Evolutionary conservation across 345 rosid genomes (phyloP), one percentile per base, ranked within the genome.

Genomic region (Mallotus nudiflorus): DNA sequence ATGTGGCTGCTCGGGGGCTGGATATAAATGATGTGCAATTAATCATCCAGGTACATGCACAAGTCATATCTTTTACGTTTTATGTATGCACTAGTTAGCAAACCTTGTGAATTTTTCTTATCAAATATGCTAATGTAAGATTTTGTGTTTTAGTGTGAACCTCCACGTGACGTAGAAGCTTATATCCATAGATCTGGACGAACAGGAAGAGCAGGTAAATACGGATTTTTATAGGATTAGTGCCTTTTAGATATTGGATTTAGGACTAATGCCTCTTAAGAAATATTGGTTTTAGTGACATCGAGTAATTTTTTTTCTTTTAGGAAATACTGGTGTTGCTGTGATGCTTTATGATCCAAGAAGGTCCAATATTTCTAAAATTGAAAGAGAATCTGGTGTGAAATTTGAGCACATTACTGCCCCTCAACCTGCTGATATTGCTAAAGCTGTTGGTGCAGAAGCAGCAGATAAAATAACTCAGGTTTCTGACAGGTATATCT

Each of bases 141-240:
- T 11, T 63, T 56, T 63, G 16, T 74, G 19, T 71, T 82, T 25
- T 63, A 96, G 99, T 91, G 96, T 78, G 98, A 92, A 82, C 98
- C 99, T 53, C 99, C 99, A 10, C 97, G 94, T 54, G 99, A 92
- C 57, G 96, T 92, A 29, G 98, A 96, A 85, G 97, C 87, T 16
- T 96, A 96, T 49, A 96, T 96, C 24, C 99, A 96, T 83, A 88
- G 99, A 57, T 96, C 99, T 65, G 99, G 99, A 69, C 88, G 98
- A 62, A 96, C 99, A 6, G 99, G 99, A 81, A 89, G 99, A 82
- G 99, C 98, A 65, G 98, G 99, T 90, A 80, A 66, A 37, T 61
- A 31, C 22, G 6, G 25, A 52, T 53, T 10, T 54, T 0, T 57
- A 6, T 6, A 16, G 58, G 11, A 66, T 10, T 44, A 20, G 55